Base-by-base conservation (phyloP, 164 flowering plant species). In the Aristolochia fimbriata region DNA sequence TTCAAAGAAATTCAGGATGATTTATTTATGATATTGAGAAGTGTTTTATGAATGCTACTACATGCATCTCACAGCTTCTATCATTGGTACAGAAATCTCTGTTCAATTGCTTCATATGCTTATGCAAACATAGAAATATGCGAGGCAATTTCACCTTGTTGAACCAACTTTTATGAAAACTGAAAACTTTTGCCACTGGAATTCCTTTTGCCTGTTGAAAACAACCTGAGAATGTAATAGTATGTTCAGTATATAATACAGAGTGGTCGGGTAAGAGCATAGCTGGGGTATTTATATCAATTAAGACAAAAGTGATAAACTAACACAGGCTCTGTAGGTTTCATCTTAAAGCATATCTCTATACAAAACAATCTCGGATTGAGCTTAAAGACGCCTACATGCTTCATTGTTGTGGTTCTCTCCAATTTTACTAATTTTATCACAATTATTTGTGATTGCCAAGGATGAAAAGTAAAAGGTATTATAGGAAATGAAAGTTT, bases 141-240 rank as follows among this genome's bases (percentile, higher is more conserved):
- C n/a, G n/a, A 37, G 43, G 12, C 43, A 37, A 0, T 23, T 31
- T 60, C 65, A 82, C 94, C 88, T 81, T 14, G 78, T 75, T 61
- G 81, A 77, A 50, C 96, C 92, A 4, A 80, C 76, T 72, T 79
- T 79, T 55, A 94, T 65, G 75, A 90, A 88, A 65, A 88, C 77
- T 55, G 81, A 67, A 55, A 94, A 83, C 73, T 77, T 86, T 65
- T 86, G 64, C 97, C 96, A 94, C 43, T 72, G 86, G 66, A 90
- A 83, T 73, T 94, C 96, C 76, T 81, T 88, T 67, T 67, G 76
- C 68, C 51, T 80, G 75, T 83, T 83, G 12, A 90, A 68, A 51
- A 88, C 80, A 27, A 81, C 97, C 99, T 93, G 79, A 62, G 74
- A 24, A 41, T 23, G 33, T 24, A 24, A 47, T 20, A 25, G 21